Evolutionary conservation across 345 rosid species (phyloP).

Genomic region (Gossypium bickii): DNA sequence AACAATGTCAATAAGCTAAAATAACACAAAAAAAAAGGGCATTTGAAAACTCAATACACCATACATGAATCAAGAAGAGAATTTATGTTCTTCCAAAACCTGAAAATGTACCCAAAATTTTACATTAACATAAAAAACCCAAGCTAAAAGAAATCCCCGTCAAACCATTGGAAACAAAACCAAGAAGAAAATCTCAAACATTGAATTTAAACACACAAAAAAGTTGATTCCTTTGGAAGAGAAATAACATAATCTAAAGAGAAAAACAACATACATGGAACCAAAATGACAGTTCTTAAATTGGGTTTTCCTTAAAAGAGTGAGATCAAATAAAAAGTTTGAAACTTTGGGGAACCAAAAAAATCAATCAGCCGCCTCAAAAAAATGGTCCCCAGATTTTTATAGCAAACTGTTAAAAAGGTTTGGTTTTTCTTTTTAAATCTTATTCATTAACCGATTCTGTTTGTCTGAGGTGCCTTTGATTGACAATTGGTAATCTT

Average conservation of each 20-base stretch:
- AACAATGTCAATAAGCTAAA: background rate
- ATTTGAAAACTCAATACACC: background rate
- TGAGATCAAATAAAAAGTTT: slow-evolving; percentile 1
- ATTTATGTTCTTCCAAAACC: background rate
- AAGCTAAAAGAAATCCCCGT: background rate
- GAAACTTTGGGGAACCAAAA: slow-evolving; percentile 3
- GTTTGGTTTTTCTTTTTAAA: background rate
- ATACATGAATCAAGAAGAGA: background rate
- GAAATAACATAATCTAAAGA: background rate
- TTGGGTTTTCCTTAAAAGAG: background rate
- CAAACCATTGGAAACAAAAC: background rate
- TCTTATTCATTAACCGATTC: too few species aligned
- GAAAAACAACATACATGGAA: slow-evolving; percentile 5
- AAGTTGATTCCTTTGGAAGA: background rate
- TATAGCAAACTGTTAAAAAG: background rate
- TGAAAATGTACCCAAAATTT: background rate
- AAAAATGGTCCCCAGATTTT: background rate
- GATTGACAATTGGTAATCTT: too few species aligned
- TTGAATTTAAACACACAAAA: background rate
- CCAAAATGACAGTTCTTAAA: background rate
- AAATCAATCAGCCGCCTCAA: background rate
- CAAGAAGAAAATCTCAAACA: background rate
- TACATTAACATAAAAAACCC: background rate
- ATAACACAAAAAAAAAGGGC: background rate
- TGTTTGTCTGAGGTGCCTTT: too few species aligned